These are phyloP conservation scores for Termitomyces sp. DNA, from an alignment of 768 basidiomycete genomes.

Conservation along the genomic window DNA sequence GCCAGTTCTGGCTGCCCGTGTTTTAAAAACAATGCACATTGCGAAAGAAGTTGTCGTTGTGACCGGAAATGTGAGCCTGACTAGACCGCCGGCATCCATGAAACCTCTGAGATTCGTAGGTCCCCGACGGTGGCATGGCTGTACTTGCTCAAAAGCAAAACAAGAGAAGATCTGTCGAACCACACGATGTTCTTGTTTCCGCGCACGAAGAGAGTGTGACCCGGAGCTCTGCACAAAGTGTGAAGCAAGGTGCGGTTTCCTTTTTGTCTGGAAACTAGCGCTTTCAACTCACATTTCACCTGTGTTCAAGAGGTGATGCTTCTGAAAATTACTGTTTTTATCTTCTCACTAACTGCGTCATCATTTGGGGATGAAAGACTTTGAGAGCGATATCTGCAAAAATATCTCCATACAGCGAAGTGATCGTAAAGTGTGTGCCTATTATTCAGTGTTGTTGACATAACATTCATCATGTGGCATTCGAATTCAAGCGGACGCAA, in stretches of 20 bases:
- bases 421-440: slow-evolving; percentile 35
- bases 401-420: slow-evolving; percentile 51
- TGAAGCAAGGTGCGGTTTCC: slow-evolving; percentile 39
- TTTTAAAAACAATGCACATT: slow-evolving; percentile 45
- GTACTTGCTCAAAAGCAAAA: slow-evolving; percentile 38
- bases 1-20: slow-evolving; percentile 44
- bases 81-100: slow-evolving; percentile 4
- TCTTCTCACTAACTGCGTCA: not conserved
- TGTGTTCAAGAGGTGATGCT: slow-evolving; percentile 19
- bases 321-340: not conserved
- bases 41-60: slow-evolving; percentile 56
- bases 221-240: slow-evolving; percentile 59
- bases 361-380: slow-evolving; percentile 19
- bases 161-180: slow-evolving; percentile 31
- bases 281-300: not conserved
- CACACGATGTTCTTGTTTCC: slow-evolving; percentile 50
- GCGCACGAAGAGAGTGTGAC: slow-evolving; percentile 59
- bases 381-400: slow-evolving; percentile 32
- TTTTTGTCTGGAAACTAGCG: not conserved
- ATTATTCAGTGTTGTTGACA: not conserved
- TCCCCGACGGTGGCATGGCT: slow-evolving; percentile 53
- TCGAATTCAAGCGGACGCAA: slow-evolving; percentile 31
- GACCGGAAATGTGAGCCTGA: slow-evolving; percentile 43
- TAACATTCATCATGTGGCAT: not conserved
- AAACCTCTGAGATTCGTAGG: slow-evolving; percentile 34